These are phyloP conservation scores for Fusarium tricinctum DNA, from an alignment of 2,329 filamentous ascomycete species.

Conservation along the genomic window DNA sequence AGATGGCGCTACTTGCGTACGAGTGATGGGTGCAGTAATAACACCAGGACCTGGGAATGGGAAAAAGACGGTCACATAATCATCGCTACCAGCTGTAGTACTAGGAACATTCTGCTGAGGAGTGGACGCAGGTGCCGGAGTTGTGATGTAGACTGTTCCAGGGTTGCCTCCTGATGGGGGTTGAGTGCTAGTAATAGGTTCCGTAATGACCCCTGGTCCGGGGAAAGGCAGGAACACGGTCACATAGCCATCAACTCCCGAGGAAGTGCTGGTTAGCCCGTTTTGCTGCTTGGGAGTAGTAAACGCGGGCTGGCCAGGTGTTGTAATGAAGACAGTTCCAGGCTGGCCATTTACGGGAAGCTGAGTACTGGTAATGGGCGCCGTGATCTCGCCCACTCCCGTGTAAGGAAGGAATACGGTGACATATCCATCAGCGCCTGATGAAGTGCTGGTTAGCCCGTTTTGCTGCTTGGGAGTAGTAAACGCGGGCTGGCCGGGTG, in stretches of 20 bases:
- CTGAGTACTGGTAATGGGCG: conserved; percentile 17
- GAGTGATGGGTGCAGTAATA: conserved; percentile 34
- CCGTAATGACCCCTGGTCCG: conserved; percentile 21
- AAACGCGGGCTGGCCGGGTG: neutral
- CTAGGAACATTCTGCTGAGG: neutral
- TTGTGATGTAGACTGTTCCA: conserved; percentile 10
- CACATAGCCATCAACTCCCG: conserved; percentile 23
- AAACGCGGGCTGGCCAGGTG: neutral
- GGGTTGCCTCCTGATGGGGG: too few relatives aligned
- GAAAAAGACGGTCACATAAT: conserved; percentile 27
- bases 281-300: neutral
- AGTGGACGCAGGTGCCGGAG: conserved; percentile 7
- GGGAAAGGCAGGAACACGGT: conserved; percentile 23
- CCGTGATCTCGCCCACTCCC: conserved; percentile 20
- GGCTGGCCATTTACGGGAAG: conserved; percentile 9
- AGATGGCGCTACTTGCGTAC: conserved; percentile 21
- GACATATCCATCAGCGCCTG: conserved; percentile 24
- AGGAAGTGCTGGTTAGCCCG: neutral
- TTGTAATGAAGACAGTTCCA: conserved; percentile 25
- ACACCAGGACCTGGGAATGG: conserved; percentile 27
- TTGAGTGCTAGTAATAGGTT: too few relatives aligned
- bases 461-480: neutral
- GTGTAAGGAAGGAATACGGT: conserved; percentile 22
- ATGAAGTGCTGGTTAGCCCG: neutral
- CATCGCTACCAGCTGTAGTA: conserved; percentile 1